Conservation (phyloP, 1,284 basidiomycete genomes). For the Kwoniella shivajii region DNA sequence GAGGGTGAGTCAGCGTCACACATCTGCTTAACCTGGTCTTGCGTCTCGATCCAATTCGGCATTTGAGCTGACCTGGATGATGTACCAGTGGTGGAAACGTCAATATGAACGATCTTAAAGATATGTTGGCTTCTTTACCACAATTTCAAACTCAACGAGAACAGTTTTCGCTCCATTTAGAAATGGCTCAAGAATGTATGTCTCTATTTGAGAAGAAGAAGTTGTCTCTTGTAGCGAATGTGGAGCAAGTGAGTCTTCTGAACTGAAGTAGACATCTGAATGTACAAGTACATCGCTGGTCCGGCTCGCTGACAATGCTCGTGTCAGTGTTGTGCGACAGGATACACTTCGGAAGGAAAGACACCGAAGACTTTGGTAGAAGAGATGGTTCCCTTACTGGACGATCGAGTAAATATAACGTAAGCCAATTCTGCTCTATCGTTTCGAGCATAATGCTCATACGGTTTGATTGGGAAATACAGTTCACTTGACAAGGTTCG, state of each 20-base stretch:
- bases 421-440: constrained; percentile 51
- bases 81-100: constrained; percentile 63
- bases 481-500: constrained; percentile 92
- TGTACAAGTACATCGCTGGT: no score
- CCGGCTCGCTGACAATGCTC: background rate
- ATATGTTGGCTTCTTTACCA: constrained; percentile 93
- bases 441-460: no score
- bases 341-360: constrained; percentile 83
- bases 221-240: constrained; percentile 79
- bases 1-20: constrained; percentile 55
- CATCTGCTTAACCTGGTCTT: background rate
- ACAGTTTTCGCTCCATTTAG: constrained; percentile 92
- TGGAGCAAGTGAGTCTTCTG: constrained; percentile 75
- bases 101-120: constrained; percentile 95
- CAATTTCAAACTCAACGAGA: constrained; percentile 96
- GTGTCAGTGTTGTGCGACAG: constrained; percentile 84
- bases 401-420: constrained; percentile 74
- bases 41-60: background rate
- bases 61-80: constrained; percentile 13
- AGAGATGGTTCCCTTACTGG: constrained; percentile 96
- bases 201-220: constrained; percentile 84
- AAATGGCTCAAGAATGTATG: constrained; percentile 99
- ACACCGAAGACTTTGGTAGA: constrained; percentile 89
- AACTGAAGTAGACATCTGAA: no score
- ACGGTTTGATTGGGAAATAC: constrained; percentile 1